A percentile compares a stretch with the other conserved stretches of the same genome.
phyloP scores from a whole-genome alignment of 2,329 filamentous ascomycete species.

The Diaporthe sp. region DNA sequence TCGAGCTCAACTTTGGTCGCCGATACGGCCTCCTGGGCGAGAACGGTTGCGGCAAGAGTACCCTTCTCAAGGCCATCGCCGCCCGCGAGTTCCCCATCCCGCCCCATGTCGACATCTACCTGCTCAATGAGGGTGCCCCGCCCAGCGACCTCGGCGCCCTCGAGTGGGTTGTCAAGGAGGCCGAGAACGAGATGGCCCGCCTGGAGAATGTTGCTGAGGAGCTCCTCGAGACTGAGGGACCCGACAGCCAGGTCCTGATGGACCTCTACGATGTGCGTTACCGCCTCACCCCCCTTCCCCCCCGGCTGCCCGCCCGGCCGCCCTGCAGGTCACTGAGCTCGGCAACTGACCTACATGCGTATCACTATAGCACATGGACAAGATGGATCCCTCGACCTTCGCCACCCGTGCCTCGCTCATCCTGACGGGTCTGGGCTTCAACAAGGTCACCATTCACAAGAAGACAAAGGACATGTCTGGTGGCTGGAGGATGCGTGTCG shows the following conservation, averaged over 20 bases:
- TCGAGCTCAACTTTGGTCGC: slow-evolving; percentile 93
- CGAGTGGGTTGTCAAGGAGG: slow-evolving; percentile 97
- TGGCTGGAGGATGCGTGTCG: slow-evolving; percentile 99
- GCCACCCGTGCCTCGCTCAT: slow-evolving; percentile 95
- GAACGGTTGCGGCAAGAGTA: slow-evolving; percentile 99
- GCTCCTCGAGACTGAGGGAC: slow-evolving; percentile 91
- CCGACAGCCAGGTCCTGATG: slow-evolving; percentile 89
- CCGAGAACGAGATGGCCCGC: slow-evolving; percentile 90
- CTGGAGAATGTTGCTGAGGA: slow-evolving; percentile 91
- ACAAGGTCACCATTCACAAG: slow-evolving; percentile 98
- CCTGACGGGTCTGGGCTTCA: slow-evolving; percentile 98
- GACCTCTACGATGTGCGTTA: slow-evolving; percentile 91
- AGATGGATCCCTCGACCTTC: slow-evolving; percentile 98
- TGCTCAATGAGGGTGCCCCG: slow-evolving; percentile 96
- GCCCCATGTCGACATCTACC: slow-evolving; percentile 97
- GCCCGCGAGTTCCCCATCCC: slow-evolving; percentile 96
- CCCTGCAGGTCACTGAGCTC: slow-evolving; percentile 37
- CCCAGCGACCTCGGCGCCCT: slow-evolving; percentile 90
- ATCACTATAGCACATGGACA: slow-evolving; percentile 85
- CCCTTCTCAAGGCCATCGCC: slow-evolving; percentile 94
- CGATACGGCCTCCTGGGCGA: slow-evolving; percentile 96
- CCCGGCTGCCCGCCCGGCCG: neutral
- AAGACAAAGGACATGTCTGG: slow-evolving; percentile 99
- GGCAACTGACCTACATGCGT: slow-evolving; percentile 43
- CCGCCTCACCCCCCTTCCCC: neutral